A percentile compares a stretch with the other conserved stretches of the same genome.
Conservation (phyloP, 768 basidiomycete genomes). For the Lactarius pseudohatsudake region DNA sequence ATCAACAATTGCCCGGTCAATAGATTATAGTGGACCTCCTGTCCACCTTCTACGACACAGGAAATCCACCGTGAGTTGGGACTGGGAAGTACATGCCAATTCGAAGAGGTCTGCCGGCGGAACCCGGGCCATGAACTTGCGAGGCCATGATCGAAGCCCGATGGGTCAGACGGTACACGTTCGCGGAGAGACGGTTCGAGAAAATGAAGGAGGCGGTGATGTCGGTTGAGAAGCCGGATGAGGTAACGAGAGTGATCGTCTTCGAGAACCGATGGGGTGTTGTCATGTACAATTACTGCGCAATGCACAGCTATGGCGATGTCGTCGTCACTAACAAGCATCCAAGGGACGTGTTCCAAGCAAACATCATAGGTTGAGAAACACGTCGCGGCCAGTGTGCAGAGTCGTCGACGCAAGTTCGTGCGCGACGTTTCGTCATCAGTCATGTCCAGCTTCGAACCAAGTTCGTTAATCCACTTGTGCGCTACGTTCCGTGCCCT, state of each 20-base stretch:
- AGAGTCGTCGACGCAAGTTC: not conserved
- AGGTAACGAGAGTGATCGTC: not conserved
- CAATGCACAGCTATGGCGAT: constrained; percentile 9
- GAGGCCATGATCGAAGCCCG: not conserved
- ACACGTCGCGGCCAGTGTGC: constrained; percentile 13
- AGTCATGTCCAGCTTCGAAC: not conserved
- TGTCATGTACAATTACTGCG: constrained; percentile 5
- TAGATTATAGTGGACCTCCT: too few relatives aligned
- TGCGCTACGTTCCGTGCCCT: not conserved
- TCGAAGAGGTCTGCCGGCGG: not conserved
- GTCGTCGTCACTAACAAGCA: not conserved
- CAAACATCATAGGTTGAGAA: constrained; percentile 5
- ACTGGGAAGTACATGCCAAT: constrained; percentile 1
- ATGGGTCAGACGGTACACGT: not conserved
- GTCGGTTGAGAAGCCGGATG: not conserved
- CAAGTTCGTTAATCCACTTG: constrained; percentile 5
- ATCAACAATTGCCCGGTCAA: constrained; percentile 3
- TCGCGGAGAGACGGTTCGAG: not conserved
- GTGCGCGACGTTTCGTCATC: not conserved
- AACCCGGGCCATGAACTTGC: not conserved
- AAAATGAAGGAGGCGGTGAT: not conserved
- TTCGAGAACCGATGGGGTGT: not conserved
- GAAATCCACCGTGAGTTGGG: not conserved
- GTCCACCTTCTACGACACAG: too few relatives aligned
- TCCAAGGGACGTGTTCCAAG: not conserved